Percentiles rank a stretch among this genome's conserved stretches.
Evolutionary conservation across 306 rosid species (phyloP).

Genomic region (Lathyrus sativus): DNA sequence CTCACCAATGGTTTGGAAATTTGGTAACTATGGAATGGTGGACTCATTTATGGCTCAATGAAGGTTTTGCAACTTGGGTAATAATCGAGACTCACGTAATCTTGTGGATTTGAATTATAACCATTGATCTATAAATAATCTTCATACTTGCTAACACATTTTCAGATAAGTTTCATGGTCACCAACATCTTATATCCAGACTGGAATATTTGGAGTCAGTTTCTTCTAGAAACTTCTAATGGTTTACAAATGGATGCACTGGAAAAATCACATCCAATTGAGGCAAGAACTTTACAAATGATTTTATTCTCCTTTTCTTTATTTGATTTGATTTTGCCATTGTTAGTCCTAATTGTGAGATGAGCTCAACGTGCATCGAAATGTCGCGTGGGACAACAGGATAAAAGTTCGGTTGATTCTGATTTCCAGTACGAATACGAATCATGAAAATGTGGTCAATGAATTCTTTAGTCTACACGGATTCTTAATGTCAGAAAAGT

Average conservation of each 20-base stretch:
- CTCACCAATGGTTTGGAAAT: constrained; percentile 83
- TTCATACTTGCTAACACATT: constrained; percentile 19
- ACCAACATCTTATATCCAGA: constrained; percentile 59
- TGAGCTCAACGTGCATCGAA: too few species aligned
- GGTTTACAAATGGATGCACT: constrained; percentile 62
- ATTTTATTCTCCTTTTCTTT: too few species aligned
- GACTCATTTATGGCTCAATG: constrained; percentile 74
- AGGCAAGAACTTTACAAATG: constrained; percentile 41
- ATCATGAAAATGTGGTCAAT: too few species aligned
- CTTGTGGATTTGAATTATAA: constrained; percentile 16
- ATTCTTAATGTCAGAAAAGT: too few species aligned
- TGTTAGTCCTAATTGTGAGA: too few species aligned
- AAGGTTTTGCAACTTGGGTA: constrained; percentile 78
- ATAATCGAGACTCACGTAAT: background rate
- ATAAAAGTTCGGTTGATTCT: too few species aligned
- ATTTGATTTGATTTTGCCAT: too few species aligned
- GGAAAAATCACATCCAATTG: constrained; percentile 66
- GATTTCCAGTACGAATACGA: too few species aligned
- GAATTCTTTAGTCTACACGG: too few species aligned
- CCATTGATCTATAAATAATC: constrained; percentile 9
- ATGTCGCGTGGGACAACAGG: too few species aligned
- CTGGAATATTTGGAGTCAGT: constrained; percentile 69
- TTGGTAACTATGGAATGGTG: constrained; percentile 81
- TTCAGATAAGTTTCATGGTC: constrained; percentile 68
- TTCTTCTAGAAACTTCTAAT: constrained; percentile 43